These are phyloP conservation scores for Boletus patriciae DNA, from an alignment of 768 basidiomycete genomes.

Conservation along the genomic window DNA sequence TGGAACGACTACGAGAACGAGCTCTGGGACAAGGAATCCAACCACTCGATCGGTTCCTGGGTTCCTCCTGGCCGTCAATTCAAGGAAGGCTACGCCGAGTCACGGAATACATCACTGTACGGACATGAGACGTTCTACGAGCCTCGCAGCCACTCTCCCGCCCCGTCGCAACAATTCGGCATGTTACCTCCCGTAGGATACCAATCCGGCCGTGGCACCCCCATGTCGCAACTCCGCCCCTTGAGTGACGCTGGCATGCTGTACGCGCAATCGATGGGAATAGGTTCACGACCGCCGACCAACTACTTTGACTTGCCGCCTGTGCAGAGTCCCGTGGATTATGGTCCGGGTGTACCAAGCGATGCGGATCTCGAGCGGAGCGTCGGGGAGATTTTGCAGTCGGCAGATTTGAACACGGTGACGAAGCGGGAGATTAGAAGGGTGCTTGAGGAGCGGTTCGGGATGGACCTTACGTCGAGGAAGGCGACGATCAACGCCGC, in stretches of 20 bases:
- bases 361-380: constrained; percentile 73
- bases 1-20: constrained; percentile 98
- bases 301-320: constrained; percentile 72
- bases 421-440: constrained; percentile 91
- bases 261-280: constrained; percentile 60
- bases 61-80: constrained; percentile 72
- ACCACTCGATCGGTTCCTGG: constrained; percentile 94
- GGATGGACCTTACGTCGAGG: constrained; percentile 69
- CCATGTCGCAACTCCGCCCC: constrained; percentile 46
- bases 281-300: constrained; percentile 68
- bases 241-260: constrained; percentile 38
- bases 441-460: constrained; percentile 79
- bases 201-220: constrained; percentile 77
- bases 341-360: constrained; percentile 49
- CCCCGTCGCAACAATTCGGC: constrained; percentile 62
- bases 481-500: constrained; percentile 75
- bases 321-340: constrained; percentile 51
- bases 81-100: constrained; percentile 75
- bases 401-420: constrained; percentile 83
- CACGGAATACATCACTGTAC: constrained; percentile 76
- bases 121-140: constrained; percentile 89
- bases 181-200: constrained; percentile 62
- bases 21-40: constrained; percentile 96
- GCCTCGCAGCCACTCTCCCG: constrained; percentile 68
- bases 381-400: constrained; percentile 69